A percentile compares a stretch with the other conserved stretches of the same genome.
phyloP scores from a whole-genome alignment of 306 rosid species.

The Begonia masoniana region DNA sequence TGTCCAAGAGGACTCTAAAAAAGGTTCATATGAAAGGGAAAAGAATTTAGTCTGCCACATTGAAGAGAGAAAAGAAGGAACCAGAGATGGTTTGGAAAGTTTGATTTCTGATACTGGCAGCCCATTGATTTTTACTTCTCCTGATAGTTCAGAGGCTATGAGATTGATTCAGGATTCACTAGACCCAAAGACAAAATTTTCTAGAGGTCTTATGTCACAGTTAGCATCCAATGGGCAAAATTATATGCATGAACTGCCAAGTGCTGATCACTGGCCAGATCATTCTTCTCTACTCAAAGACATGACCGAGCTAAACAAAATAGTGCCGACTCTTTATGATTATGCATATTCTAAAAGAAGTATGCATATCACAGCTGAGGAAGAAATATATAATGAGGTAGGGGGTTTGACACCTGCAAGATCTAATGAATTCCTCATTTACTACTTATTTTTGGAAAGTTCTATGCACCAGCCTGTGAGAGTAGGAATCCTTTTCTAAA shows the following conservation, averaged over 20 bases:
- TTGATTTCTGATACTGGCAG: conserved; percentile 35
- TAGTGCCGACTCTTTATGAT: conserved; percentile 14
- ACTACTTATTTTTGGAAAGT: too few relatives aligned
- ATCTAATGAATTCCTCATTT: too few relatives aligned
- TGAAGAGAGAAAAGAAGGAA: conserved; percentile 20
- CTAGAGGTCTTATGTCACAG: conserved; percentile 18
- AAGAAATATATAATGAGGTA: too few relatives aligned
- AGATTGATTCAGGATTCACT: conserved; percentile 37
- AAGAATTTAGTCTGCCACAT: too few relatives aligned
- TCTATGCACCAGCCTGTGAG: too few relatives aligned
- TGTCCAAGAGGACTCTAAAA: conserved; percentile 26
- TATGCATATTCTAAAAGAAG: too few relatives aligned
- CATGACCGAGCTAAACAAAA: too few relatives aligned
- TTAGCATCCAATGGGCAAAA: conserved; percentile 12
- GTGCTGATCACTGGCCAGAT: conserved; percentile 12
- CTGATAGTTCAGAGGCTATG: conserved; percentile 38
- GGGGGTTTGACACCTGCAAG: too few relatives aligned
- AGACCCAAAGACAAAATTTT: conserved; percentile 21
- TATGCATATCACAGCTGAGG: too few relatives aligned
- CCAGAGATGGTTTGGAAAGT: conserved; percentile 50
- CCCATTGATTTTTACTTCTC: conserved; percentile 46
- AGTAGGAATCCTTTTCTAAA: too few relatives aligned
- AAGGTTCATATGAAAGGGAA: conserved; percentile 9
- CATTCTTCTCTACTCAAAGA: too few relatives aligned
- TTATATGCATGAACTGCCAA: conserved; percentile 19